Base-by-base conservation (phyloP, 2,329 filamentous ascomycete species). In the Rosellinia necatrix region DNA sequence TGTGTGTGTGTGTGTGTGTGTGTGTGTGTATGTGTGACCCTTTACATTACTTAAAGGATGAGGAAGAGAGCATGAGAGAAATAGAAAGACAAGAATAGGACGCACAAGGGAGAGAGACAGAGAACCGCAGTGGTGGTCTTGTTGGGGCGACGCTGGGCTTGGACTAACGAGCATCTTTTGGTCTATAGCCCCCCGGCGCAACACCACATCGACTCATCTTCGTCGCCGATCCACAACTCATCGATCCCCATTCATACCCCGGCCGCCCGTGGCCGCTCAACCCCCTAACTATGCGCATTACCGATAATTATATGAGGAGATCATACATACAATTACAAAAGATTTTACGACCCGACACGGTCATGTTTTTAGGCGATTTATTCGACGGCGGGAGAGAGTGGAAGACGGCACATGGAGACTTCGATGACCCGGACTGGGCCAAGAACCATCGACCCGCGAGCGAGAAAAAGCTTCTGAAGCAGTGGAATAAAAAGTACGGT, bases 301-400 rank as follows among this genome's bases (percentile, higher is more conserved):
- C 92, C 53, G 94, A 99, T 73, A 89, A 91, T 69, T 99, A 97
- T 74, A 83, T 99, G 61, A 86, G 87, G 35, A 86, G 92, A 37
- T 87, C 89, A 7, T 97, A 96, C 71, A 82, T 79, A n/a, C 82
- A 87, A 49, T 81, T 97, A 55, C 91, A 96, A 68, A 76, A 81
- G 15, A 76, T 84, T 15, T 78, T 97, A 12, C 83, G 84, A n/a
- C 94, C 94, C 0, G 91, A 97, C 70, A 92, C 90, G 13, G 79
- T 96, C 1, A 84, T 97, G 69, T 97, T 99, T 69, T 78, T 99
- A 0, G 94, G 94, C 6, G 94, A 99, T 70, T 77, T 99, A 1
- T 97, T 99, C 67, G 94, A 99, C 69, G 94, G 94, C 3, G 94
- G 94, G 7, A 84, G 94, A 64, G 94, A 99, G 77, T 99, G 94